phyloP scores from a whole-genome alignment of 78 protist genomes.

The Reticulomyxa filosa region DNA sequence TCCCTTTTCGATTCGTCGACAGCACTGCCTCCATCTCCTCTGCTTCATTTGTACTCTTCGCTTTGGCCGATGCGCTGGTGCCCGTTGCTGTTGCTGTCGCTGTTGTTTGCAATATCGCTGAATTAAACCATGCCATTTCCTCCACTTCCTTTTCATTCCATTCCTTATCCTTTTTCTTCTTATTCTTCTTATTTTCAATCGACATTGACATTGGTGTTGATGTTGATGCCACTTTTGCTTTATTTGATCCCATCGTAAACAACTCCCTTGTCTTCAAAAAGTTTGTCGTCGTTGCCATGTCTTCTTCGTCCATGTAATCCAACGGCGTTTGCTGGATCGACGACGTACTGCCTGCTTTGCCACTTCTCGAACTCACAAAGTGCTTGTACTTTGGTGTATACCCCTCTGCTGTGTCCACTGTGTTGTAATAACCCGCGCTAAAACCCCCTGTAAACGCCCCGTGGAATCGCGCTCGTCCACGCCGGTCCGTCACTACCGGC shows the following conservation, averaged over 20 bases:
- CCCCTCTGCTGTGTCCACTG: constrained; percentile 79
- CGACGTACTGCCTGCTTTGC: background rate
- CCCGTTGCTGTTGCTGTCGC: background rate
- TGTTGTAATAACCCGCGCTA: constrained; percentile 79
- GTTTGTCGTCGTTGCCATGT: no score
- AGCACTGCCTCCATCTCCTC: background rate
- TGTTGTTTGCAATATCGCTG: no score
- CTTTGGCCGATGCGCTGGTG: background rate
- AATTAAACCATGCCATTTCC: background rate
- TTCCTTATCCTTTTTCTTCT: no score
- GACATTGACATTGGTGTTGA: no score
- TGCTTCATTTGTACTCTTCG: background rate
- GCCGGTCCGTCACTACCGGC: constrained; percentile 37
- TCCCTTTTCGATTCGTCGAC: background rate
- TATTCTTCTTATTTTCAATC: no score
- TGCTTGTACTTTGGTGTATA: constrained; percentile 35
- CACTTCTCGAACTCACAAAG: constrained; percentile 27
- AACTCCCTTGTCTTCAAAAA: background rate
- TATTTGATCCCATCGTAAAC: background rate
- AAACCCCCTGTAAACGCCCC: constrained; percentile 95
- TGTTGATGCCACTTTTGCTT: background rate
- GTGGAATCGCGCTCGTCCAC: constrained; percentile 64
- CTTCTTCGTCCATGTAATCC: constrained; percentile 76
- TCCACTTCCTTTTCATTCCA: no score
- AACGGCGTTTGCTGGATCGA: constrained; percentile 12